Evolutionary conservation across 331 rosid species (phyloP).

Genomic region (Phaseolus coccineus): DNA sequence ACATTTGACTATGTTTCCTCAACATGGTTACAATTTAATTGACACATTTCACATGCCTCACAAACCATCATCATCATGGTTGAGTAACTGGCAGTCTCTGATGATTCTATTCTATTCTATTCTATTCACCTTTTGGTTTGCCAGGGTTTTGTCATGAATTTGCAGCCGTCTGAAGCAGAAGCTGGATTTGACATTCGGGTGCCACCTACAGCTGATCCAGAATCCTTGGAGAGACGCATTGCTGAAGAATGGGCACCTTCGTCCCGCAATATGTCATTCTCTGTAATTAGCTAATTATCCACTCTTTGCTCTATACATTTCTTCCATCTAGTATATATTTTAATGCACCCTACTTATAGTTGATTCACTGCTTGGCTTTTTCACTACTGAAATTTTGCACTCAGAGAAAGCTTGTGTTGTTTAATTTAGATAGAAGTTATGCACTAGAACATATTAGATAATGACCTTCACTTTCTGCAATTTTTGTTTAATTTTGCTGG

Average conservation of each 20-base stretch:
- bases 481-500: background rate
- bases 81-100: background rate
- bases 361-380: slow-evolving; percentile 18
- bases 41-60: background rate
- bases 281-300: slow-evolving; percentile 50
- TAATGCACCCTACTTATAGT: background rate
- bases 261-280: slow-evolving; percentile 83
- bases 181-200: slow-evolving; percentile 90
- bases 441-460: background rate
- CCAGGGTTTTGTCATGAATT: slow-evolving; percentile 95
- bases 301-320: slow-evolving; percentile 23
- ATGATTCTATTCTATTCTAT: slow-evolving; percentile 32
- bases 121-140: slow-evolving; percentile 33
- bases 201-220: slow-evolving; percentile 77
- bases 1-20: background rate
- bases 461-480: slow-evolving; percentile 9
- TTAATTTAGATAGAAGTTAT: background rate
- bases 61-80: background rate
- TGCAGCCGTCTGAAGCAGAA: slow-evolving; percentile 98
- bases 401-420: background rate
- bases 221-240: slow-evolving; percentile 76
- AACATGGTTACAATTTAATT: background rate
- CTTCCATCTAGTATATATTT: background rate
- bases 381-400: background rate
- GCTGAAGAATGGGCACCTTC: slow-evolving; percentile 96